These are phyloP conservation scores for Talaromyces ruber DNA, from an alignment of 495 filamentous ascomycete genomes.

Conservation along the genomic window DNA sequence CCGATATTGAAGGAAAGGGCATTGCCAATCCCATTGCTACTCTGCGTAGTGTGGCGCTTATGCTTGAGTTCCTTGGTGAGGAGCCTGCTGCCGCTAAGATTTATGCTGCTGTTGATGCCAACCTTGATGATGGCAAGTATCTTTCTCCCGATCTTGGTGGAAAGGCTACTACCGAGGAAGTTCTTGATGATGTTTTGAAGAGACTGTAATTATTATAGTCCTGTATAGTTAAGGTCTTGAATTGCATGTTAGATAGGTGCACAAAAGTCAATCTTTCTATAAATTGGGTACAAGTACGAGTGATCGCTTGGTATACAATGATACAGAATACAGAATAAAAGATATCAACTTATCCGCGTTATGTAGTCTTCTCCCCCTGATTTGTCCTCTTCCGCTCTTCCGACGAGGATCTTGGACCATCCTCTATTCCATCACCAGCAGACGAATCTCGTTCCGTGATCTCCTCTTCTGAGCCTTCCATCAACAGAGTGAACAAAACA, in stretches of 20 bases:
- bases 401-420: neutral
- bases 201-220: conserved; percentile 49
- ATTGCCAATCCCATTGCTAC: conserved; percentile 97
- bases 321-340: no score
- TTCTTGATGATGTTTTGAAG: conserved; percentile 81
- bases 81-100: conserved; percentile 79
- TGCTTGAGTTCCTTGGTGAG: conserved; percentile 92
- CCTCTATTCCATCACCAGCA: neutral
- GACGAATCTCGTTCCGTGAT: neutral
- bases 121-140: conserved; percentile 72
- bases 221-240: neutral
- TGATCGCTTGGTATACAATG: no score
- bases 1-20: conserved; percentile 86
- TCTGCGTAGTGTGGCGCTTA: conserved; percentile 79
- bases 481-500: conserved; percentile 65
- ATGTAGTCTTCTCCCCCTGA: neutral
- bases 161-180: conserved; percentile 77
- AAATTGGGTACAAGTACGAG: no score
- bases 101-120: conserved; percentile 85
- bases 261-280: no score
- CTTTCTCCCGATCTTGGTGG: conserved; percentile 90
- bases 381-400: neutral
- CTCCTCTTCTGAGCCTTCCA: conserved; percentile 11
- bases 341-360: no score
- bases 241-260: neutral